Evolutionary conservation across 345 rosid species (phyloP), one percentile per base, ranked within the genome.

Genomic region (Schrenkiella parvula): DNA sequence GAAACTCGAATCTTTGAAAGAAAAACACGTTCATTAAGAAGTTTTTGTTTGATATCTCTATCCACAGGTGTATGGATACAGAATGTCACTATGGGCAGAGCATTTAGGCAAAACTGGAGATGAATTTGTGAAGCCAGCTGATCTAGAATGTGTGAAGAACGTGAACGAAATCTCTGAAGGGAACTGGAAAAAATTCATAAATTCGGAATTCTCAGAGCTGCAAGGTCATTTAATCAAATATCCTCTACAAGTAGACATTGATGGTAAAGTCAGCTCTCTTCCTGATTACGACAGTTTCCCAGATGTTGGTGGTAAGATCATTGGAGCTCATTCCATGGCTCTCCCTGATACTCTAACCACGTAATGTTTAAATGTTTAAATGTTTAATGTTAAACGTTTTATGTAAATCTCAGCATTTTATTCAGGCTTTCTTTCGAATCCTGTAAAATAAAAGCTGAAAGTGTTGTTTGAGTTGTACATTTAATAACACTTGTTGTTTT

Each of bases 61-160:
- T 47, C 11, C 41, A 47, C 87, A 95, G 99, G 77, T 95, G 8
- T 87, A 87, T 48, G 98, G 99, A 41, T 91, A 87, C 82, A 87
- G 98, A 82, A 88, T 82, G 96, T 88, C 99, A 2, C 80, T 95
- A 47, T 95, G 99, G 98, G 85, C 83, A 10, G 99, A 95, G 85
- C 99, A 95, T 79, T 85, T 95, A 35, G 96, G 91, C 50, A 34
- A 14, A 66, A 39, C 77, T 9, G 79, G 80, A n/a, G 72, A 47
- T 14, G 48, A 68, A 32, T 88, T 83, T 43, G 1, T 39, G 74
- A 84, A 87, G 58, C 86, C 99, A 4, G 81, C 78, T 65, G 82
- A 77, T 77, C 68, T 83, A 67, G 84, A 66, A 19, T 95, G 99
- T 15, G 86, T 95, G 51, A 81, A 53, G 77, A 68, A 35, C 29